Evolutionary conservation across 129 eudicot genomes (phyloP).

Genomic region (Escallonia herrerae): DNA sequence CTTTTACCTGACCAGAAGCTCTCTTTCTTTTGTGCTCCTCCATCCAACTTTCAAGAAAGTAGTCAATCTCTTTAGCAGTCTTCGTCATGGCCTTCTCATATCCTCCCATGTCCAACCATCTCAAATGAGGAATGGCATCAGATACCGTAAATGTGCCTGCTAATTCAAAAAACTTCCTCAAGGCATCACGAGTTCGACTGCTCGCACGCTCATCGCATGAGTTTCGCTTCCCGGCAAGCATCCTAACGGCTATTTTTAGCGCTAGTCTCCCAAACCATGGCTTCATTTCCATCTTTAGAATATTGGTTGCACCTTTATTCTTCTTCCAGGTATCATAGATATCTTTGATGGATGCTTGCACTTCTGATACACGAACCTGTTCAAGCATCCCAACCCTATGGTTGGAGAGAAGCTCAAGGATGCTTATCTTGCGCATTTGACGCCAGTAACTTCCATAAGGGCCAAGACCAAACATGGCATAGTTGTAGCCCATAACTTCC

Average conservation of each 20-base stretch:
- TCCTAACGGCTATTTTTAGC: not conserved
- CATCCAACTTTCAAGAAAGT: constrained; percentile 22
- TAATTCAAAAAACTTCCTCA: constrained; percentile 15
- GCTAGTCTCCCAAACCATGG: constrained; percentile 14
- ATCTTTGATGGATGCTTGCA: constrained; percentile 8
- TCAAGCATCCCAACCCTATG: constrained; percentile 15
- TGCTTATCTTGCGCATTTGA: constrained; percentile 17
- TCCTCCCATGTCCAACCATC: constrained; percentile 27
- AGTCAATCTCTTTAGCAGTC: constrained; percentile 18
- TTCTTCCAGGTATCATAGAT: constrained; percentile 11
- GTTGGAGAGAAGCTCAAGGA: constrained; percentile 19
- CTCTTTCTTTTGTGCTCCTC: constrained; percentile 14
- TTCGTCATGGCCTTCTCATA: constrained; percentile 21
- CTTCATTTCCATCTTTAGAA: constrained; percentile 17
- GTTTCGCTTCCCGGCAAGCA: constrained; percentile 17
- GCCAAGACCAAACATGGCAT: constrained; percentile 12
- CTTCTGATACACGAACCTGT: constrained; percentile 13
- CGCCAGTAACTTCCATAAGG: constrained; percentile 29
- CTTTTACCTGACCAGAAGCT: not conserved
- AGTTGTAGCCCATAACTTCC: constrained; percentile 22
- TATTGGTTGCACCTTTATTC: not conserved
- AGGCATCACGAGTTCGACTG: not conserved
- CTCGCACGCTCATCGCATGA: not conserved
- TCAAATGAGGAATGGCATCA: constrained; percentile 19
- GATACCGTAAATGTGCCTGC: constrained; percentile 24